Evolutionary conservation across 306 rosid species (phyloP).

Genomic region (Ochetophila trinervis): DNA sequence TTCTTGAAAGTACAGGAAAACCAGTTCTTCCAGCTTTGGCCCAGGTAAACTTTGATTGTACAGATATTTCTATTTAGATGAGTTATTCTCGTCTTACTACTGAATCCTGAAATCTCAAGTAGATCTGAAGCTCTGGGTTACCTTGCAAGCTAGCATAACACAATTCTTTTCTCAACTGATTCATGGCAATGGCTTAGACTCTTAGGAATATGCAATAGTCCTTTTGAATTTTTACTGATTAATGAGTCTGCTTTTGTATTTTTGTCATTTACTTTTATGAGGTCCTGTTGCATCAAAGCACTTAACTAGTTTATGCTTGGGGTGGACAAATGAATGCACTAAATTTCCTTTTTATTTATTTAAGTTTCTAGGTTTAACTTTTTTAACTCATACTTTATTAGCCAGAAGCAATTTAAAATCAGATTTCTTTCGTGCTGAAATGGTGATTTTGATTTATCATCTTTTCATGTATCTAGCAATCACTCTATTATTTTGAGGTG

Average conservation of each 20-base stretch:
- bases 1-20: slow-evolving; percentile 87
- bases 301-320: no score
- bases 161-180: neutral
- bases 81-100: neutral
- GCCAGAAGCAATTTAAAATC: no score
- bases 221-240: neutral
- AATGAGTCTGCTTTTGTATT: neutral
- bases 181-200: neutral
- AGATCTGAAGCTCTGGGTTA: neutral
- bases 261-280: no score
- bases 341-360: no score
- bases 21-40: slow-evolving; percentile 86
- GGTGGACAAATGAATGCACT: no score
- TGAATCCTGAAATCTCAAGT: neutral
- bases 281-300: no score
- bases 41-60: slow-evolving; percentile 51
- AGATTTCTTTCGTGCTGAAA: no score
- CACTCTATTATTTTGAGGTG: no score
- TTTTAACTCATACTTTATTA: no score
- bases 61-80: neutral
- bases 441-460: no score
- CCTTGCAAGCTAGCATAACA: neutral
- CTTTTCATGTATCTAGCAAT: no score
- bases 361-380: no score
- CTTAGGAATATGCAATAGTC: neutral